Evolutionary conservation across 2,329 filamentous ascomycete genomes (phyloP), one percentile per base, ranked within the genome.

Genomic region (Monilinia laxa): DNA sequence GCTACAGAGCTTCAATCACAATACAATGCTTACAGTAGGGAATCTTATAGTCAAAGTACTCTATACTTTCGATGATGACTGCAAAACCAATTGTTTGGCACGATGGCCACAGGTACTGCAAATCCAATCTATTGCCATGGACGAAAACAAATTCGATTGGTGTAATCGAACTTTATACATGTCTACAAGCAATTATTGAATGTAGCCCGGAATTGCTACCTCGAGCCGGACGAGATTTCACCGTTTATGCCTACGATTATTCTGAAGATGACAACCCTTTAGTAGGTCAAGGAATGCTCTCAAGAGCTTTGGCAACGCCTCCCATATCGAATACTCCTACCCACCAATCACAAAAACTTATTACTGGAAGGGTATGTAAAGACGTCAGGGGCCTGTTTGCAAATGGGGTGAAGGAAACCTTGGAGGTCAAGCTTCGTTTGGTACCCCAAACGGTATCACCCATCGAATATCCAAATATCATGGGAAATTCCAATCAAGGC

Each of bases 191-290:
- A 66, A 89, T 99, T 68, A 81, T 82, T 31, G 81, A 86, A 66
- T 85, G 84, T 80, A 98, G 95, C 76, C 95, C 95, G 49, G 95
- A 99, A 79, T 84, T 99, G 56, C 81, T 93, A 57, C 86, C 87
- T 75, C 82, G 90, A 81, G 76, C 89, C 68, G 83, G 90, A 79
- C 80, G 80, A 86, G 78, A 99, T 80, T 99, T 95, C 79, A 95
- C 93, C n/a, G 88, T 99, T 66, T 99, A 99, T 79, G 93, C 94
- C 40, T 92, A 92, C 80, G 95, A 99, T 78, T 98, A 94, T 78
- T 97, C 95, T 16, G 95, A 99, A 79, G 91, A 91, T 70, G 93
- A 97, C 75, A 92, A 89, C 23, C 95, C 96, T 64, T 84, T 98
- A 66, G 94, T 97, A 31, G 95, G 95, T 28, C 94, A 99, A 78